Evolutionary conservation across 2,329 filamentous ascomycete species (phyloP).

Genomic region (Pseudogymnoascus sp.): DNA sequence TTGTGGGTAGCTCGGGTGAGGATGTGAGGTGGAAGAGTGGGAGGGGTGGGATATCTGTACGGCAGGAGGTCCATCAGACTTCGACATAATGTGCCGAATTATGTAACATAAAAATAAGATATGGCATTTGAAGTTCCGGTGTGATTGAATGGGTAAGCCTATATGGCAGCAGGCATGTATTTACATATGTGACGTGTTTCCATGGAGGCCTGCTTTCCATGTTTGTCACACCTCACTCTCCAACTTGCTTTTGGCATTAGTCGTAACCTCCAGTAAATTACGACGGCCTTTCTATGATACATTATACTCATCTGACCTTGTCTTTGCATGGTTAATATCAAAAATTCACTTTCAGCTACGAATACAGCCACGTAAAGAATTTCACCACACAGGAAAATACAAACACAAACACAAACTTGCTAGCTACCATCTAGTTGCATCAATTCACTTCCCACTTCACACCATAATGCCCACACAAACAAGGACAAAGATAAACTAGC

Average conservation of each 20-base stretch:
- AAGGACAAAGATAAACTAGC: not conserved
- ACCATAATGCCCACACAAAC: not conserved
- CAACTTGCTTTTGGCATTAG: not conserved
- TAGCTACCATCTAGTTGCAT: not conserved
- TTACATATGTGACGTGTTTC: not conserved
- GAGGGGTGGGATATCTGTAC: not conserved
- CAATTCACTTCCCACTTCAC: not conserved
- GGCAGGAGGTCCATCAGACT: not conserved
- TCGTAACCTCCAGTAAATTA: not conserved
- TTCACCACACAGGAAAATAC: not conserved
- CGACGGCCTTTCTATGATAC: not conserved
- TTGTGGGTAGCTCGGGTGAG: not conserved
- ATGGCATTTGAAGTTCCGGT: not conserved
- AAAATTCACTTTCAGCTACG: not conserved
- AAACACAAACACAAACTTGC: not conserved
- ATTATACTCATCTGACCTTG: not conserved
- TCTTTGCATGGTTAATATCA: not conserved
- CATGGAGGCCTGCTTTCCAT: not conserved
- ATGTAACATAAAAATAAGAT: not conserved
- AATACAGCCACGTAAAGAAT: not conserved
- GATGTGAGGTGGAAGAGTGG: not conserved
- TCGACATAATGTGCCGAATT: not conserved
- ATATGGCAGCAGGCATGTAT: not conserved
- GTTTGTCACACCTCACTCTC: not conserved
- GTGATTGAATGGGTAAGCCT: not conserved